Evolutionary conservation across 169 alveolate genomes (phyloP).

Genomic region (Plasmodium ovale): DNA sequence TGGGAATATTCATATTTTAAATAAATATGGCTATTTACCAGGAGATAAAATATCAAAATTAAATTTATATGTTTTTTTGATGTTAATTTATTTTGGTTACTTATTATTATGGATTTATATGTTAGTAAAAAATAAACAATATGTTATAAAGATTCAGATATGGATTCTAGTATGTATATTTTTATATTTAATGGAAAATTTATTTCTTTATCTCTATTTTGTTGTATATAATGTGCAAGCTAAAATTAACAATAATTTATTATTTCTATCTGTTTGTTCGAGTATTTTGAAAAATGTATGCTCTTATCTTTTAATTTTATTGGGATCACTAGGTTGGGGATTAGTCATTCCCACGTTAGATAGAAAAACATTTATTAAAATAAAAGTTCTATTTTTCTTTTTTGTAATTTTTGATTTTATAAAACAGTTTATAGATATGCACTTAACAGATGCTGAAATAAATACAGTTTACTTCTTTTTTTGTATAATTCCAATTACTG

Average conservation of each 20-base stretch:
- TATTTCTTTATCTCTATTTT: slow-evolving; percentile 56
- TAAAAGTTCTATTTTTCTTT: slow-evolving; percentile 66
- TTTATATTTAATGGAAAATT: slow-evolving; percentile 58
- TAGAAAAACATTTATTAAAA: slow-evolving; percentile 58
- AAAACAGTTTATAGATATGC: slow-evolving; percentile 68
- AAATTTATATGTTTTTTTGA: slow-evolving; percentile 61
- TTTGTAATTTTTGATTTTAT: slow-evolving; percentile 75
- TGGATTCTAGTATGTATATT: slow-evolving; percentile 72
- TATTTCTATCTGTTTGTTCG: slow-evolving; percentile 51
- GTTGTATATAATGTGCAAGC: slow-evolving; percentile 58
- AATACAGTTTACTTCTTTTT: slow-evolving; percentile 57
- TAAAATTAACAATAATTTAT: slow-evolving; percentile 43
- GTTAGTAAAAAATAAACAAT: slow-evolving; percentile 42
- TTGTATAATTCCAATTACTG: slow-evolving; percentile 55
- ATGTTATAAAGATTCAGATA: slow-evolving; percentile 65
- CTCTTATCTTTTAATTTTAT: slow-evolving; percentile 70
- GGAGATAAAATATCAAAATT: slow-evolving; percentile 74
- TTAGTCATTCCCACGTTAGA: slow-evolving; percentile 74
- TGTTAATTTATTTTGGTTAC: slow-evolving; percentile 40
- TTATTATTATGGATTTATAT: slow-evolving; percentile 49
- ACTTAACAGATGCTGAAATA: slow-evolving; percentile 51
- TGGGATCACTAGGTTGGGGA: slow-evolving; percentile 77
- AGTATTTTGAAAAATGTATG: slow-evolving; percentile 75
- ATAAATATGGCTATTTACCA: slow-evolving; percentile 75
- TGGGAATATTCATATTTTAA: slow-evolving; percentile 75